phyloP scores from a whole-genome alignment of 1,284 basidiomycete genomes.

The Pyrrhoderma lamaoense region DNA sequence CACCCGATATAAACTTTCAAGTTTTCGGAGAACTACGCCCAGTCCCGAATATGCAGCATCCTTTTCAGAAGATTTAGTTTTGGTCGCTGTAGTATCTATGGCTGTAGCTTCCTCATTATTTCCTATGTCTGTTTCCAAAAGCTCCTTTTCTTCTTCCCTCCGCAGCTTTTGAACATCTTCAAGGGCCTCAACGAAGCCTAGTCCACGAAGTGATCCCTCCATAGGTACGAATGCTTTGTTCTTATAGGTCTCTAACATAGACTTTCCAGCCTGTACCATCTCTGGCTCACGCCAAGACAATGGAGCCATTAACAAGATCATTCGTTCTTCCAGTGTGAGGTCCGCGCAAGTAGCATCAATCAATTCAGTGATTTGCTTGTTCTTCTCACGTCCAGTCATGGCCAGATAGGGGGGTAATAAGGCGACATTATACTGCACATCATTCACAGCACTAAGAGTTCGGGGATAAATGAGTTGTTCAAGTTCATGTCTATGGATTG shows the following conservation, averaged over 20 bases:
- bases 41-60: conserved; percentile 7
- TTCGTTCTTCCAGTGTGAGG: conserved; percentile 25
- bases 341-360: conserved; percentile 24
- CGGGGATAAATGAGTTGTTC: conserved; percentile 11
- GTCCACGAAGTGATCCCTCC: conserved; percentile 9
- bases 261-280: conserved; percentile 20
- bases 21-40: conserved; percentile 31
- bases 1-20: conserved; percentile 82
- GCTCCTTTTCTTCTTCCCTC: too few species aligned
- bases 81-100: neutral
- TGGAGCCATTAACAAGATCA: conserved; percentile 23
- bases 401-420: conserved; percentile 1
- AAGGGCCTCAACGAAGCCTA: conserved; percentile 20
- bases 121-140: neutral
- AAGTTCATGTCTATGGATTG: neutral
- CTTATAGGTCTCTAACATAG: conserved; percentile 25
- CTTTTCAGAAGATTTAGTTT: neutral
- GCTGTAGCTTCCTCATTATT: neutral
- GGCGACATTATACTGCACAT: conserved; percentile 4
- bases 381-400: conserved; percentile 14
- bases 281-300: conserved; percentile 25
- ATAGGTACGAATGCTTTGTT: conserved; percentile 21
- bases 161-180: conserved; percentile 23
- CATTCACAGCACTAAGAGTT: conserved; percentile 5
- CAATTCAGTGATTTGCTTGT: conserved; percentile 17